Evolutionary conservation across 2,329 filamentous ascomycete species (phyloP), one percentile per base, ranked within the genome.

Genomic region (Knufia fluminis): DNA sequence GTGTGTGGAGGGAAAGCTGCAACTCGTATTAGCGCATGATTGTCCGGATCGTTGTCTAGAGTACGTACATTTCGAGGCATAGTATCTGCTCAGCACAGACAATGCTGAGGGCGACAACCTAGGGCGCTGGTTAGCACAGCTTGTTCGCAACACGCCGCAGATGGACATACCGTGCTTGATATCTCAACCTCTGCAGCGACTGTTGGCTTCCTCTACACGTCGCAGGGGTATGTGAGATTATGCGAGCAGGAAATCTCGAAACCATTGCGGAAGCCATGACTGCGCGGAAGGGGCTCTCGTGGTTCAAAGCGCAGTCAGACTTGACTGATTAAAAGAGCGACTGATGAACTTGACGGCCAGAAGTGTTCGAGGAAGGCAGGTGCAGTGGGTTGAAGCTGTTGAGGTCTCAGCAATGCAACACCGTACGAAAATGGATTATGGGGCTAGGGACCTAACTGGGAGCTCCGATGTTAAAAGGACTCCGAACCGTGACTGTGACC

Each of bases 1-100:
- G 86, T 91, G 75, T 98, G 92, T 60, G 89, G 82, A 59, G 92
- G 94, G 75, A 87, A 97, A 44, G 91, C 94, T 92, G 45, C 4
- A 50, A 42, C 14, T 35, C 50, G 45, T 40, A 53, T 54, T 46
- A 49, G 50, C 48, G 49, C 54, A 36, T 56, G 54, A 28, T 52
- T 52, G 57, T 43, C 36, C 46, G 52, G 54, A 49, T 53, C 53
- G 46, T 8, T 46, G 42, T 46, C 44, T 36, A 40, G 32, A 49
- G 31, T 46, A 60, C 75, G 65, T 71, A 83, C 79, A 80, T 72
- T 83, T 83, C 51, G 79, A 82, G 66, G 80, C 80, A 76, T 83
- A 83, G 70, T 76, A 82, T 67, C 80, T 72, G 58, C 78, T 74
- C 59, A 83, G 72, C 54, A 79, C 78, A 48, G 77, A 75, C 57